Evolutionary conservation across 148 eudicot genomes (phyloP), one percentile per base, ranked within the genome.

Genomic region (Diospyros kaki): DNA sequence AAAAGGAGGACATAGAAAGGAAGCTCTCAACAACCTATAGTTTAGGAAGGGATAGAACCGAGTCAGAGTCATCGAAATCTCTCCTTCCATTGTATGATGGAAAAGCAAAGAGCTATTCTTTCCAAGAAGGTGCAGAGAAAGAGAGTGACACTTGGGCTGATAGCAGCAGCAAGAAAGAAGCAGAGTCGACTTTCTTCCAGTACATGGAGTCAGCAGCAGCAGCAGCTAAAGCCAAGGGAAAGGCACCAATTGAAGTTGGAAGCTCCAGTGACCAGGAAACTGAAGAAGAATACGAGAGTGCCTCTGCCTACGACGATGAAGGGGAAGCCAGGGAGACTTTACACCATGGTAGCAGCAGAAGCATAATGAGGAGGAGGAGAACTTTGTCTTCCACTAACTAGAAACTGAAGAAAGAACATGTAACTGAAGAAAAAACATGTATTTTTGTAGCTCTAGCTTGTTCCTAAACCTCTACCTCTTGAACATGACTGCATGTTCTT

Each of bases 11-110:
- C 46, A 58, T 95, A 63, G 77, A 87, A 77, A 88, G 87, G 73
- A 95, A 92, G 83, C 97, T 95, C 68, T 92, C 93, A 1, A 90
- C 98, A 43, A 85, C 90, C 6, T 95, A 95, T 75, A 95, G 98
- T 80, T 81, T 95, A 73, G 94, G 94, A 60, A 85, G 90, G 68
- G 98, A 95, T 73, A 80, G 67, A 70, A 71, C 71, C 56, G 74
- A 54, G 48, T 48, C 79, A 54, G 76, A 70, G 7, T 60, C 85
- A 28, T 28, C 0, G 42, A 89, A 82, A 69, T 85, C 91, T 46
- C 67, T 88, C 18, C 90, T 95, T 68, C 98, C 98, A 6, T n/a
- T 92, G 39, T 83, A 80, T 46, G 81, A 85, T 70, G 76, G 79
- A 5, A 87, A 82, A 75, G 78, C 82, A 17, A 87, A 78, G 77